Conservation (phyloP, 2,329 filamentous ascomycete species). For the Dothidotthia symphoricarpi region DNA sequence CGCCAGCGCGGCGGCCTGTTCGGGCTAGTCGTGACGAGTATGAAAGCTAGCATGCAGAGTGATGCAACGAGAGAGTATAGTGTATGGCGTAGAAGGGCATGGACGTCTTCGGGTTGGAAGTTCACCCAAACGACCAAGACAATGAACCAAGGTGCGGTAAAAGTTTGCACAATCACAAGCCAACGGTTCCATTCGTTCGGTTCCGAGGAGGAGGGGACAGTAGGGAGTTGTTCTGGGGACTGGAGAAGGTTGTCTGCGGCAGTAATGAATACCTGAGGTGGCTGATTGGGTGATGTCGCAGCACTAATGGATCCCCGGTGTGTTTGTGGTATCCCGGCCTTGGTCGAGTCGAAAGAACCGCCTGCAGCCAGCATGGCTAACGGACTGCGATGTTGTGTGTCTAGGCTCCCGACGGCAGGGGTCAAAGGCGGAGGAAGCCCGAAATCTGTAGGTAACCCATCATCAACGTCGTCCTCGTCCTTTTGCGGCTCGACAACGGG, state of each 20-base stretch:
- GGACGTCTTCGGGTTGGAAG: conserved; percentile 56
- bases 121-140: conserved; percentile 74
- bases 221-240: conserved; percentile 39
- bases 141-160: conserved; percentile 82
- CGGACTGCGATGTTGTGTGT: conserved; percentile 20
- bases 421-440: conserved; percentile 32
- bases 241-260: conserved; percentile 36
- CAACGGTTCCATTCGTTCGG: conserved; percentile 79
- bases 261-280: conserved; percentile 30
- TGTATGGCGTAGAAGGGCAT: conserved; percentile 58
- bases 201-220: conserved; percentile 14
- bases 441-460: conserved; percentile 27
- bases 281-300: conserved; percentile 23
- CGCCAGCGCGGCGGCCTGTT: conserved; percentile 69
- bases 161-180: conserved; percentile 81
- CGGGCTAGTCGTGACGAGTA: conserved; percentile 68
- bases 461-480: conserved; percentile 36
- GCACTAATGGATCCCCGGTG: conserved; percentile 12
- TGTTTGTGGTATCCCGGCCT: neutral
- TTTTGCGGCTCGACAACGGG: conserved; percentile 78
- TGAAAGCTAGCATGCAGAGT: conserved; percentile 61
- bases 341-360: too few relatives aligned
- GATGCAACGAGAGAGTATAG: conserved; percentile 55
- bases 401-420: conserved; percentile 18
- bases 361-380: neutral